Conservation (phyloP, 768 basidiomycete genomes). For the Lentinula guzmanii region DNA sequence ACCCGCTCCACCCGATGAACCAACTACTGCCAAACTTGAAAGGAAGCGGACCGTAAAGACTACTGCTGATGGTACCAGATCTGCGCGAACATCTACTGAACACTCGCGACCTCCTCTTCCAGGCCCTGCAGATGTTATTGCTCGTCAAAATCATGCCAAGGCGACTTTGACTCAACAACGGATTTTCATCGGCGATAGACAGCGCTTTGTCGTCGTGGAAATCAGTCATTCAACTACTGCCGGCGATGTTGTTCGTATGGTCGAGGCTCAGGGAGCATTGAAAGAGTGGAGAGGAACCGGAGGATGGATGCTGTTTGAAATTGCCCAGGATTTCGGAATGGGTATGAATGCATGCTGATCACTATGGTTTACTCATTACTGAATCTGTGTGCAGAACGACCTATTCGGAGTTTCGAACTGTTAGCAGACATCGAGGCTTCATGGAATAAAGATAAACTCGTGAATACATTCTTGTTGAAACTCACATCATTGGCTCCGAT, state of each 20-base stretch:
- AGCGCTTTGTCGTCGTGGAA: constrained; percentile 71
- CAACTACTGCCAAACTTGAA: background rate
- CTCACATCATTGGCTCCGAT: constrained; percentile 57
- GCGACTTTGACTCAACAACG: constrained; percentile 46
- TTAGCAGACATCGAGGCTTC: constrained; percentile 72
- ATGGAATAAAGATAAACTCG: constrained; percentile 80
- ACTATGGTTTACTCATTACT: constrained; percentile 9
- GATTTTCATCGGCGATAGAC: constrained; percentile 72
- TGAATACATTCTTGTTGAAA: constrained; percentile 79
- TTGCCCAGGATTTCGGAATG: constrained; percentile 89
- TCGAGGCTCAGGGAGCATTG: constrained; percentile 63
- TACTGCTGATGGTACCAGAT: constrained; percentile 11
- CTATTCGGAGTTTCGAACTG: constrained; percentile 83
- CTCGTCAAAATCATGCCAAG: constrained; percentile 8
- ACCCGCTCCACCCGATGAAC: background rate
- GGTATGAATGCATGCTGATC: constrained; percentile 38
- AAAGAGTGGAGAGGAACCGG: constrained; percentile 51
- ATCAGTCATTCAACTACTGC: constrained; percentile 63
- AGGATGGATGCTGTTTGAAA: constrained; percentile 87
- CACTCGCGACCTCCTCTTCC: constrained; percentile 24
- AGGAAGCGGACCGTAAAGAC: constrained; percentile 4
- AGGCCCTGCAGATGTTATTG: constrained; percentile 26
- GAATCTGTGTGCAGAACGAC: constrained; percentile 58
- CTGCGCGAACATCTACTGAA: constrained; percentile 18
- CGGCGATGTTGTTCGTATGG: constrained; percentile 61